Conservation (phyloP, 192 early-diverging fungal genomes). For the Coemansia asiatica region DNA sequence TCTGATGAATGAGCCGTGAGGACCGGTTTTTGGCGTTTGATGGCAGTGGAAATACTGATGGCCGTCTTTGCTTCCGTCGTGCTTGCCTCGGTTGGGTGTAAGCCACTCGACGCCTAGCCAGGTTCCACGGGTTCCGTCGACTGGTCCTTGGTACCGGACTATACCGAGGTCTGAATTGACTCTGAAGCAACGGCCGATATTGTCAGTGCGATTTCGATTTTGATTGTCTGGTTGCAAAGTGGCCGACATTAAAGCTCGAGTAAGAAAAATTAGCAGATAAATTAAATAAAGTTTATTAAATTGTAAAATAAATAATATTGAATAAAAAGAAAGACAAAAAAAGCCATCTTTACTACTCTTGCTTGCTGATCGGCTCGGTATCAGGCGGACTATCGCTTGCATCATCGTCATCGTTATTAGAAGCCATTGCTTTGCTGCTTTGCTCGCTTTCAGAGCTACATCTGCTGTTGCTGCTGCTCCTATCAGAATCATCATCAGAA, state of each 20-base stretch:
- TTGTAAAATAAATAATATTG: background rate
- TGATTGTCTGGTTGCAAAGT: background rate
- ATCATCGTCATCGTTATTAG: background rate
- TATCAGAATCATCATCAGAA: background rate
- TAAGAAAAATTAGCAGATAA: background rate
- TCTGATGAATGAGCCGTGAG: slow-evolving; percentile 37
- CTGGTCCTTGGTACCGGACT: slow-evolving; percentile 49
- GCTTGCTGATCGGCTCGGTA: background rate
- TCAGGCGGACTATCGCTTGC: background rate
- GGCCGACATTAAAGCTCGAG: background rate
- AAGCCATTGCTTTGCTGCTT: no score
- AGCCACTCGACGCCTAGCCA: slow-evolving; percentile 59
- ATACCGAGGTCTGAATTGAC: slow-evolving; percentile 39
- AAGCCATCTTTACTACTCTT: background rate
- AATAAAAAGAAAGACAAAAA: background rate
- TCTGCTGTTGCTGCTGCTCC: no score
- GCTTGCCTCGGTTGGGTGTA: slow-evolving; percentile 38
- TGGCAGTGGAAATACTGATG: slow-evolving; percentile 37
- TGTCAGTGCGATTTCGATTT: no score
- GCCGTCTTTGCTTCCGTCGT: slow-evolving; percentile 34
- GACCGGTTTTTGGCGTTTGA: background rate
- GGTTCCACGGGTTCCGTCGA: slow-evolving; percentile 20
- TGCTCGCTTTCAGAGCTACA: no score
- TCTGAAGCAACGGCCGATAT: slow-evolving; percentile 37
- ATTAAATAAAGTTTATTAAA: background rate